These are phyloP conservation scores for Stephania japonica DNA, from an alignment of 164 flowering plant genomes.

Conservation along the genomic window DNA sequence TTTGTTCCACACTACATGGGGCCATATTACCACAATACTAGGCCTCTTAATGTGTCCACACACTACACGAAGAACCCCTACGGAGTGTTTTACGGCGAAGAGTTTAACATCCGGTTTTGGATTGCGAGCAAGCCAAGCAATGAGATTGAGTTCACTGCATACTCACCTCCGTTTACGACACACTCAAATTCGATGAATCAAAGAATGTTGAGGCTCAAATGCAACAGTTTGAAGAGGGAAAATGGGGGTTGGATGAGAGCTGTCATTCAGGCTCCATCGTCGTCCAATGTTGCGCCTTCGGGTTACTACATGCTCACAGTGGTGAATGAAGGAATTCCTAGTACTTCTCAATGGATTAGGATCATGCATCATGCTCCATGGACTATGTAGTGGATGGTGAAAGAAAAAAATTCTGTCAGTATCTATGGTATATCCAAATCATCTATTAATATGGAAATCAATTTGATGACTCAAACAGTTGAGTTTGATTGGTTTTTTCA, in stretches of 20 bases:
- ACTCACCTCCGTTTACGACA: slow-evolving; percentile 61
- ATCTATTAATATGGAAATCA: too few relatives aligned
- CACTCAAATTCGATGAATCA: slow-evolving; percentile 66
- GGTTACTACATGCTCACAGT: slow-evolving; percentile 67
- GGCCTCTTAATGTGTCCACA: slow-evolving; percentile 42
- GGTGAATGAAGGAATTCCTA: slow-evolving; percentile 50
- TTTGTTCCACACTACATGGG: slow-evolving; percentile 49
- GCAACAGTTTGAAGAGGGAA: slow-evolving; percentile 24
- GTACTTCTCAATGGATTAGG: slow-evolving; percentile 49
- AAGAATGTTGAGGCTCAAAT: slow-evolving; percentile 53
- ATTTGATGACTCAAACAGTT: too few relatives aligned
- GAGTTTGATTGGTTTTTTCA: too few relatives aligned
- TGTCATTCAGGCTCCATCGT: slow-evolving; percentile 51
- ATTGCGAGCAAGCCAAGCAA: slow-evolving; percentile 25
- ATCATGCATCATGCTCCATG: slow-evolving; percentile 18
- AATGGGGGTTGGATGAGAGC: slow-evolving; percentile 33
- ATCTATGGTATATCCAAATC: too few relatives aligned
- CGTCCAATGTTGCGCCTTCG: slow-evolving; percentile 57
- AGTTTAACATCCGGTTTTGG: slow-evolving; percentile 36
- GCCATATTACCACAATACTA: slow-evolving; percentile 15
- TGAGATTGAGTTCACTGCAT: slow-evolving; percentile 32
- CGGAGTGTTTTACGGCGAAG: slow-evolving; percentile 33
- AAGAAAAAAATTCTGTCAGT: too few relatives aligned
- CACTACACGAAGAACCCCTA: not conserved
- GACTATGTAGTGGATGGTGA: too few relatives aligned